Evolutionary conservation across 352 stramenopile species (phyloP).

Genomic region (Phytophthora pseudosyringae): DNA sequence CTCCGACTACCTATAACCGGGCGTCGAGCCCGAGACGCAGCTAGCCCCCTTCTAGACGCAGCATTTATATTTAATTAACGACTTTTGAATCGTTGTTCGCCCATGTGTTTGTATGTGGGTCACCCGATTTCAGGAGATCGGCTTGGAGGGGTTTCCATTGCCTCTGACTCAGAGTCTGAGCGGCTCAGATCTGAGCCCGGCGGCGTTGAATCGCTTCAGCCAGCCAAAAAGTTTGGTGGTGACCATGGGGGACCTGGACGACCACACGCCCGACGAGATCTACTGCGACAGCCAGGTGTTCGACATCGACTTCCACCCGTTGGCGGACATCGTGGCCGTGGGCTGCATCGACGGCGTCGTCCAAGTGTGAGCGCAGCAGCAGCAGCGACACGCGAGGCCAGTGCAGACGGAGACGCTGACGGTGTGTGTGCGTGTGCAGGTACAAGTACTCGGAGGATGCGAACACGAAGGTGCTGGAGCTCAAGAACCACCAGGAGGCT

Average conservation of each 20-base stretch:
- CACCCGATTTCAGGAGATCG: too few relatives aligned
- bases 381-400: neutral
- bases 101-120: too few relatives aligned
- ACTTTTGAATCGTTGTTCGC: too few relatives aligned
- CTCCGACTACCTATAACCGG: conserved; percentile 70
- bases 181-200: too few relatives aligned
- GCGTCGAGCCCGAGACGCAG: conserved; percentile 7
- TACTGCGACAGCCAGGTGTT: conserved; percentile 80
- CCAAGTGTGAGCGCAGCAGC: conserved; percentile 67
- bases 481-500: conserved; percentile 81
- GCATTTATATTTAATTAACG: too few relatives aligned
- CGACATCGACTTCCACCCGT: conserved; percentile 88
- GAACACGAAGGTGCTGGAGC: conserved; percentile 73
- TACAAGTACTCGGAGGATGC: conserved; percentile 83
- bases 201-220: too few relatives aligned
- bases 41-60: conserved; percentile 30
- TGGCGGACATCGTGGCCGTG: conserved; percentile 70
- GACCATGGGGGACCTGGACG: conserved; percentile 68
- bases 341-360: conserved; percentile 80
- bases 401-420: neutral
- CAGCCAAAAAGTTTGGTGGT: too few relatives aligned
- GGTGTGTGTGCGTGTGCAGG: conserved; percentile 34
- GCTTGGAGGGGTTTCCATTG: too few relatives aligned
- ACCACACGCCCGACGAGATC: conserved; percentile 84
- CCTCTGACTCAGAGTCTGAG: too few relatives aligned